phyloP scores from a whole-genome alignment of 106 monocot genomes.

The Acorus gramineus region DNA sequence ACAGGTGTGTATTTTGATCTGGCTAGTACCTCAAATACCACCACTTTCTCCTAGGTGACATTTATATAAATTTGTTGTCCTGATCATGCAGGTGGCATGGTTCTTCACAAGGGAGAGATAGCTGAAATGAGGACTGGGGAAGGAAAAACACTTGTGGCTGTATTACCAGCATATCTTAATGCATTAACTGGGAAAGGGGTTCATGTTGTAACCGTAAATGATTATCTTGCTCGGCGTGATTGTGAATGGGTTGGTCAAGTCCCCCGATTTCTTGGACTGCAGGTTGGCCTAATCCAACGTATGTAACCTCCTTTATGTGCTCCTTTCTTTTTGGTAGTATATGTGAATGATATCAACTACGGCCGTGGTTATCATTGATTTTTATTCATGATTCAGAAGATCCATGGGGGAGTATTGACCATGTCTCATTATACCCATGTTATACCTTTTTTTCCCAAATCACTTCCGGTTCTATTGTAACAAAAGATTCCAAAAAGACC shows the following conservation, averaged over 20 bases:
- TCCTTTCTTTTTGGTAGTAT: background rate
- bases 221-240: conserved; percentile 80
- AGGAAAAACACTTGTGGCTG: conserved; percentile 95
- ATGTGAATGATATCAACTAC: no score
- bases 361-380: no score
- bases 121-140: conserved; percentile 99
- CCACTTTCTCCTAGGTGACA: no score
- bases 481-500: no score
- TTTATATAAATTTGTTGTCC: conserved; percentile 5
- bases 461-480: no score
- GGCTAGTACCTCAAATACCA: no score
- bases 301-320: conserved; percentile 25
- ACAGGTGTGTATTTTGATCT: no score
- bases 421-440: no score
- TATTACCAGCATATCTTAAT: conserved; percentile 90
- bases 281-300: conserved; percentile 99
- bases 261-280: conserved; percentile 87
- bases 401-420: no score
- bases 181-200: conserved; percentile 92
- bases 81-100: conserved; percentile 67
- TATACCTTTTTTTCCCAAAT: no score
- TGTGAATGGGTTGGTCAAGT: conserved; percentile 99
- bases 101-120: conserved; percentile 97
- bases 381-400: no score
- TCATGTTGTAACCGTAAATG: conserved; percentile 97